Evolutionary conservation across 306 rosid genomes (phyloP).

Genomic region (Oemleria cerasiformis): DNA sequence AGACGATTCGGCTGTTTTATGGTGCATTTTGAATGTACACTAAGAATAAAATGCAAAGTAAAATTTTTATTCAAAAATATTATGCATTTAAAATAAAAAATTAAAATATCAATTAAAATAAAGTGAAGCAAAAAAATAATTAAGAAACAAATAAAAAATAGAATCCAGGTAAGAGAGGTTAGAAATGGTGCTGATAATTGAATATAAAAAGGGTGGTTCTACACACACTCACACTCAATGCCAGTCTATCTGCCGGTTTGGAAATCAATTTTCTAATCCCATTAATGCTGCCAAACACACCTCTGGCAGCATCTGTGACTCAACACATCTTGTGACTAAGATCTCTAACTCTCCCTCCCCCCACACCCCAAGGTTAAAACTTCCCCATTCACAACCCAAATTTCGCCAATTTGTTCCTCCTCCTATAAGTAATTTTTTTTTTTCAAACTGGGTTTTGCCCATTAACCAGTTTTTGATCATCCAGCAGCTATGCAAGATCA

Average conservation of each 20-base stretch:
- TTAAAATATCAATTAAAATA: constrained; percentile 18
- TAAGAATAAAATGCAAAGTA: no score
- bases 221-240: constrained; percentile 59
- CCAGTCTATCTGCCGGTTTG: constrained; percentile 66
- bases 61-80: no score
- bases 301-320: constrained; percentile 60
- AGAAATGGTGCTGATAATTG: constrained; percentile 27
- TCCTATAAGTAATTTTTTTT: neutral
- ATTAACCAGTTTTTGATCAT: neutral
- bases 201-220: constrained; percentile 48
- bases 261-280: constrained; percentile 30
- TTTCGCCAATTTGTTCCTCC: constrained; percentile 17
- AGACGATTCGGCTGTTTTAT: no score
- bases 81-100: no score
- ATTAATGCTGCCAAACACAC: constrained; percentile 50
- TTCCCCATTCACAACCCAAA: constrained; percentile 27
- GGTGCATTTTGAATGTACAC: no score
- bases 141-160: constrained; percentile 3
- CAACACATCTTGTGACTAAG: constrained; percentile 43
- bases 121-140: constrained; percentile 8
- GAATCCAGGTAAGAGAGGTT: constrained; percentile 41
- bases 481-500: constrained; percentile 53
- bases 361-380: constrained; percentile 8
- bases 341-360: constrained; percentile 33
- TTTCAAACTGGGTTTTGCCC: constrained; percentile 1